Percentiles rank a stretch among this genome's conserved stretches.
These are phyloP conservation scores for Adiantum capillusveneris DNA, from an alignment of 75 land plant species.

Conservation along the genomic window DNA sequence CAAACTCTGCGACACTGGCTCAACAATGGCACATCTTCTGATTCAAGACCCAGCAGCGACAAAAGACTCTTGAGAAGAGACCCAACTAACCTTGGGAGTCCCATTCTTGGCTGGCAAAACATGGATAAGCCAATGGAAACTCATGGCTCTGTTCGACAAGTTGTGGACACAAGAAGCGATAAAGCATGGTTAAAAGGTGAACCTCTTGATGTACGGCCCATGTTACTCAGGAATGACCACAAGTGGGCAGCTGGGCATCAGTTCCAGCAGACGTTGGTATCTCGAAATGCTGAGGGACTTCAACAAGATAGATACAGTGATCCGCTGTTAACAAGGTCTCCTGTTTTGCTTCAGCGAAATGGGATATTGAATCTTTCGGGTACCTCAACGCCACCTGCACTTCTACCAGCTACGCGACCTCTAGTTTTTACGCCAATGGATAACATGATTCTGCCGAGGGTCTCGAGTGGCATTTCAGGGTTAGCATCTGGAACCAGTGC, in stretches of 20 bases:
- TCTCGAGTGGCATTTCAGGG: background rate
- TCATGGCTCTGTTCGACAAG: background rate
- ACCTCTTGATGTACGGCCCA: background rate
- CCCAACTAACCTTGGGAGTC: background rate
- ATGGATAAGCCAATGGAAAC: background rate
- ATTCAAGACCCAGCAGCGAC: background rate
- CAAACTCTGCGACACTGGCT: background rate
- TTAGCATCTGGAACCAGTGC: background rate
- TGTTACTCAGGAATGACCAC: background rate
- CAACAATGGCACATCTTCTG: background rate
- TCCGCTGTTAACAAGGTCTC: background rate
- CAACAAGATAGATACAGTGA: constrained; percentile 9
- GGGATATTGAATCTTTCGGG: background rate
- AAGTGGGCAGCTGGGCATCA: background rate
- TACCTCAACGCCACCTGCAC: background rate
- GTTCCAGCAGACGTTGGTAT: background rate
- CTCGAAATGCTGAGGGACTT: background rate
- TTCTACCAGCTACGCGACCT: background rate
- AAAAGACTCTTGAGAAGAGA: background rate
- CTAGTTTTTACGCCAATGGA: background rate
- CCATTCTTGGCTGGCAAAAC: background rate
- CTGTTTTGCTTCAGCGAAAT: background rate
- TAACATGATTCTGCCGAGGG: background rate
- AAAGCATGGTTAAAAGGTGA: constrained; percentile 1
- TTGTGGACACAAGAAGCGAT: background rate